Conservation (phyloP, 768 basidiomycete species). For the Kwoniella pini region DNA sequence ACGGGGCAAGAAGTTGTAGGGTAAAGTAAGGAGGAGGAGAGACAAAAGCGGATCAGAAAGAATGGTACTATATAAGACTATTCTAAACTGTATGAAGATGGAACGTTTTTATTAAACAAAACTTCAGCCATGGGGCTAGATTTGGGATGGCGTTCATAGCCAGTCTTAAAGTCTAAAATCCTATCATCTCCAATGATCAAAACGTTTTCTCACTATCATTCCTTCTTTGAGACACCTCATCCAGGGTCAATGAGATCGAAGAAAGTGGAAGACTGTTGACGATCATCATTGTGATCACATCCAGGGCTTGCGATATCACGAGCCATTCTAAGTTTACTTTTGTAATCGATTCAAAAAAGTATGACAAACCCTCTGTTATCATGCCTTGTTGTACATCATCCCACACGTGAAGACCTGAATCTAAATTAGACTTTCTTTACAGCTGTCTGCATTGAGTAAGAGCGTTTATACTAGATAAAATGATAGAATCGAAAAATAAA, state of each 20-base stretch:
- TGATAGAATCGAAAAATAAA: too few species aligned
- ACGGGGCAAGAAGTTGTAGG: background rate
- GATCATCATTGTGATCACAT: background rate
- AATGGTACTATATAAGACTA: background rate
- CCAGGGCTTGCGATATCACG: constrained; percentile 13
- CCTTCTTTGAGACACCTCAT: constrained; percentile 2
- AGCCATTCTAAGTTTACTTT: constrained; percentile 10
- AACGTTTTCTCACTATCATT: background rate
- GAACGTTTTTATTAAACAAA: constrained; percentile 2
- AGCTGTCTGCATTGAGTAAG: constrained; percentile 21
- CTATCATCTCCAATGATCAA: background rate
- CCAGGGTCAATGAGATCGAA: background rate
- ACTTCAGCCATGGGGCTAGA: constrained; percentile 19
- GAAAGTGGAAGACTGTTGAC: background rate
- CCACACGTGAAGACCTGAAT: background rate
- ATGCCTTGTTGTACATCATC: background rate
- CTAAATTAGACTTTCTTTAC: background rate
- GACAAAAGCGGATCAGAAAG: constrained; percentile 1
- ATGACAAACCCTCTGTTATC: background rate
- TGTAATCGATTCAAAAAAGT: background rate
- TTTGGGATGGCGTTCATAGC: constrained; percentile 16
- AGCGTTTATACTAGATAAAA: background rate
- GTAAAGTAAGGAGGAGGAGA: background rate
- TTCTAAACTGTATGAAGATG: background rate
- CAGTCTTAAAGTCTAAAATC: constrained; percentile 11